Base-by-base conservation (phyloP, 805 yeast genomes). In the Candida caryicola region DNA sequence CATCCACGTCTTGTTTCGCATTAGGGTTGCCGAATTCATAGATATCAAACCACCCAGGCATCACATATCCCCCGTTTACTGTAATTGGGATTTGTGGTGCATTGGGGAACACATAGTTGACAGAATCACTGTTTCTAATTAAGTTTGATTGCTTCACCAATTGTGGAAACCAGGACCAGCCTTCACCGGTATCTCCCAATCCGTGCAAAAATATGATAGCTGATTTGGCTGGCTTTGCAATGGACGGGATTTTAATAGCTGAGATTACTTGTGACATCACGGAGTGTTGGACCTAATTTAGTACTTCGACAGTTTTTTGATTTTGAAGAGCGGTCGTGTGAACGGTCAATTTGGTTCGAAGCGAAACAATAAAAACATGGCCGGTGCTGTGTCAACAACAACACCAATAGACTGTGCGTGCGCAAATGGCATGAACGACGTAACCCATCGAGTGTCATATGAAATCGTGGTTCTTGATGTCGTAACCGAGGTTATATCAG, bases 1-100 rank as follows among this genome's bases (percentile, higher is more conserved):
- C 88, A 0, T 50, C 64, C 6, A 55, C 60, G 50, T 84, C 90
- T 33, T 74, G 74, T 46, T 44, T 66, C 29, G 60, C 74, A 33
- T 60, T 48, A 0, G 68, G 63, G 37, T 73, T 67, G 3, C 79
- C 81, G 52, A 83, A 69, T 18, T 69, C 76, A 34, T 55, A 64
- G 29, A 90, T 75, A 53, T 88, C 95, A 55, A 87, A 91, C 99
- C 99, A 93, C 2, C 81, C 81, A 0, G 96, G 85, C 82, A 83
- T 82, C 1, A 52, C 47, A 51, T 64, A 59, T 1, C 93, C 95
- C 16, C 77, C 78, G 49, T 81, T 83, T 37, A 71, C 76, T 1
- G 89, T 74, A 37, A 90, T 73, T 7, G 88, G 88, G 27, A 75
- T 69, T 1, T 52, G 52, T 5, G 96, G 96, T 0, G 99, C 97